Evolutionary conservation across 345 rosid species (phyloP).

Genomic region (Populus simonii): DNA sequence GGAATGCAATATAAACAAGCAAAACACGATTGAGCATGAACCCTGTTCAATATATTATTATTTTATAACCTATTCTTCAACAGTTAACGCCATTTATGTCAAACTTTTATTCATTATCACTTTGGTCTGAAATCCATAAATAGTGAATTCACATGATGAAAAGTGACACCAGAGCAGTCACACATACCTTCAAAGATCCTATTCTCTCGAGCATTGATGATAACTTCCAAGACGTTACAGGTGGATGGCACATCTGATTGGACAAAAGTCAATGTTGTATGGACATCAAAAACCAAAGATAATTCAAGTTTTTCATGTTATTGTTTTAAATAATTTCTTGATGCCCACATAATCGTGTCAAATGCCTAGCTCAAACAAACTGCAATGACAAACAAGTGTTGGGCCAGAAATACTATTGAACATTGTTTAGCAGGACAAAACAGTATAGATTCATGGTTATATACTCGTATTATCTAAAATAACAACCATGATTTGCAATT

Average conservation of each 20-base stretch:
- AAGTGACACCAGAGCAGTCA: background rate
- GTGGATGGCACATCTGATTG: slow-evolving; percentile 51
- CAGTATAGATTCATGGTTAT: background rate
- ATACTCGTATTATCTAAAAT: background rate
- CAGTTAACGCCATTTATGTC: background rate
- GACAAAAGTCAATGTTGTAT: background rate
- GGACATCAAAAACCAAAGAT: background rate
- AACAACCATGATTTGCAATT: too few species aligned
- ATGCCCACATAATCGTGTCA: background rate
- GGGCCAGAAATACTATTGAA: background rate
- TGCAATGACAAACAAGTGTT: background rate
- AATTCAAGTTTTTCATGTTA: background rate
- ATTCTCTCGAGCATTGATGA: slow-evolving; percentile 67
- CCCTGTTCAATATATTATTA: too few species aligned
- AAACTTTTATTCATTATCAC: background rate
- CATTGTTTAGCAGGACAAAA: background rate
- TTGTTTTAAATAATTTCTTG: background rate
- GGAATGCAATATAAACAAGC: background rate
- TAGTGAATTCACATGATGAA: too few species aligned
- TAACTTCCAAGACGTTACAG: slow-evolving; percentile 56
- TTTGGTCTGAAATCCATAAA: too few species aligned
- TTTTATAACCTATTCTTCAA: background rate
- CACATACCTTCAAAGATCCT: slow-evolving; percentile 52
- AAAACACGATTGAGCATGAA: too few species aligned
- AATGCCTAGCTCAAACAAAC: background rate